Base-by-base conservation (phyloP, 2,329 filamentous ascomycete species). In the Fusarium tjaetaba region DNA sequence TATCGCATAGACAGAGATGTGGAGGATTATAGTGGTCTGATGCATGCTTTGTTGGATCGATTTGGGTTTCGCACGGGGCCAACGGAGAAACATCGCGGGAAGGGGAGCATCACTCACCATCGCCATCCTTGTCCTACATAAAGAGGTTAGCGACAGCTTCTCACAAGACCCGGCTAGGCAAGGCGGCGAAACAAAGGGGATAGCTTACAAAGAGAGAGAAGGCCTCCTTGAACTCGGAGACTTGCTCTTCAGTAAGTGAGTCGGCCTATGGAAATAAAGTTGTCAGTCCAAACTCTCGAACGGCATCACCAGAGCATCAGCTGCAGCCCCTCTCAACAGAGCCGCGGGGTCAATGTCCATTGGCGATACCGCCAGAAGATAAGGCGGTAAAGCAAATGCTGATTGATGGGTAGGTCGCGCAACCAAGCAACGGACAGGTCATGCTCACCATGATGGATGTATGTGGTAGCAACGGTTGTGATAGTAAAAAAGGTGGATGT, bases 151-250 rank as follows among this genome's bases (percentile, higher is more conserved):
- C 69, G 70, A 72, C 63, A 61, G 38, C 51, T 46, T 66, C 66
- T 52, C 24, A 43, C 30, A 38, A 55, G 41, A 51, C 30, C 16
- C 30, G 30, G 32, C 32, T 24, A 52, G n/a, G 52, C 24, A 46
- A 41, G 32, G 22, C 22, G 45, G n/a, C 39, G 45, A 56, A 32
- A 58, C 56, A 53, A 43, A 45, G 16, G 39, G 59, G 26, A 48
- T 52, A 18, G 86, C 96, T 92, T 92, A 99, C 96, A 86, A 99
- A 99, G 78, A 99, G 94, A 84, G 96, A 99, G 88, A 99, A 99
- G 63, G 96, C 96, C 89, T 99, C 96, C 93, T 98, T 99, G 90
- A 98, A 99, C 89, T 99, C 96, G 84, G 96, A 98, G 84, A 99
- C 96, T 91, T 99, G 96, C 88, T 99, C 96, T 90, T 99, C 96